A percentile compares a stretch with the other conserved stretches of the same genome.
phyloP scores from a whole-genome alignment of 345 rosid genomes.

The Euphorbia peplus region DNA sequence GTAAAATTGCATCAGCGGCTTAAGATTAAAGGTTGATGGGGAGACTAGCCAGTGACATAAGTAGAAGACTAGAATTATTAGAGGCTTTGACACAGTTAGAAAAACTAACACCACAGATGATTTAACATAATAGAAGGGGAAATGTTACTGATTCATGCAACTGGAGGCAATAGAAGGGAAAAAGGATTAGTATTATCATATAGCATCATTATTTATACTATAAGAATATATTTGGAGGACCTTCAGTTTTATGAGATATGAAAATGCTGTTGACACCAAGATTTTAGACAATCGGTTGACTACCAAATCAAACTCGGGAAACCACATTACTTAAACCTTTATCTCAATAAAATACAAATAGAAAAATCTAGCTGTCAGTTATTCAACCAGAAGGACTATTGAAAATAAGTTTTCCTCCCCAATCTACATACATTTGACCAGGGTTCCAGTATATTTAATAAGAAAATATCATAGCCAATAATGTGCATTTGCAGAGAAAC shows the following conservation, averaged over 20 bases:
- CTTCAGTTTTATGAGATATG: neutral
- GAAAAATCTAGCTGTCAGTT: neutral
- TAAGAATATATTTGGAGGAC: neutral
- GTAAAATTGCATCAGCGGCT: neutral
- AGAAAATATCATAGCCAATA: neutral
- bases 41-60: neutral
- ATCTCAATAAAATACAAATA: neutral
- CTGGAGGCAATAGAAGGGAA: neutral
- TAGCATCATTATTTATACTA: neutral
- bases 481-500: neutral
- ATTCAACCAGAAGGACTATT: neutral
- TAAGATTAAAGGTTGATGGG: neutral
- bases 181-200: neutral
- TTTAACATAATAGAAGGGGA: neutral
- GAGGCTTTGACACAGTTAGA: neutral
- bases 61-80: neutral
- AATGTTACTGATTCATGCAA: neutral
- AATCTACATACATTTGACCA: neutral
- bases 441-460: neutral
- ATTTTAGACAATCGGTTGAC: neutral
- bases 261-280: neutral
- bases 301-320: neutral
- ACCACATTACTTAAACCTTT: neutral
- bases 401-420: neutral
- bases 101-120: neutral